Evolutionary conservation across 1,139 yeast genomes (phyloP).

Genomic region (Protomyces inouyei): DNA sequence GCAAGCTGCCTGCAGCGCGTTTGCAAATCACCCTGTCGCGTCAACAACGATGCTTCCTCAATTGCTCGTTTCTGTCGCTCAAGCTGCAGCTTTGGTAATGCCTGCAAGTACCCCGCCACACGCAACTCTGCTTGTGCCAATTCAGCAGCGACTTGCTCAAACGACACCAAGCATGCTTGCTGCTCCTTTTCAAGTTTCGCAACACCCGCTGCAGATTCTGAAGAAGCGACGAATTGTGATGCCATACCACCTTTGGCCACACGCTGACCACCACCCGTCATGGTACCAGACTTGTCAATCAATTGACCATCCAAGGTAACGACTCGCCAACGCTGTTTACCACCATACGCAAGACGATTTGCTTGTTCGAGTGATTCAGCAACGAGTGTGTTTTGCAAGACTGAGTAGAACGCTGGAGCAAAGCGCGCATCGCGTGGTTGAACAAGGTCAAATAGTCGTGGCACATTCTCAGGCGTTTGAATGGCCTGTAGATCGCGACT

Average conservation of each 20-base stretch:
- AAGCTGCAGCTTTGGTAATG: conserved; percentile 66
- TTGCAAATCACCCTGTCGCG: conserved; percentile 47
- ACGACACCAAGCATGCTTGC: conserved; percentile 37
- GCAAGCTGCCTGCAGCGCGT: conserved; percentile 37
- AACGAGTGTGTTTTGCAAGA: conserved; percentile 78
- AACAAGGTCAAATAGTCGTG: conserved; percentile 80
- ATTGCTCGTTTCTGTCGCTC: conserved; percentile 56
- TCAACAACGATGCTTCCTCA: conserved; percentile 60
- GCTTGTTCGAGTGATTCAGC: conserved; percentile 78
- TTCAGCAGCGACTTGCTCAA: conserved; percentile 36
- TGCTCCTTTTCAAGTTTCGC: conserved; percentile 53
- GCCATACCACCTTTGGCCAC: conserved; percentile 62
- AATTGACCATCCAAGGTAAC: conserved; percentile 90
- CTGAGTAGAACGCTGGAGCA: conserved; percentile 84
- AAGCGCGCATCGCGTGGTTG: conserved; percentile 62
- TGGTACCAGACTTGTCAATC: conserved; percentile 92
- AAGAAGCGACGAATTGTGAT: conserved; percentile 39
- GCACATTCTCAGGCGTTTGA: conserved; percentile 70
- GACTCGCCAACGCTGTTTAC: conserved; percentile 66
- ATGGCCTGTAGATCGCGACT: conserved; percentile 57
- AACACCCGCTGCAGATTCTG: conserved; percentile 56
- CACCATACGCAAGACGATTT: conserved; percentile 79
- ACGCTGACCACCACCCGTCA: conserved; percentile 90
- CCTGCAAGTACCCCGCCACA: conserved; percentile 41
- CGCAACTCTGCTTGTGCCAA: conserved; percentile 49